A percentile compares a stretch with the other conserved stretches of the same genome.
phyloP scores from a whole-genome alignment of 2,329 filamentous ascomycete species.

The Paraphaeosphaeria sporulosa region DNA sequence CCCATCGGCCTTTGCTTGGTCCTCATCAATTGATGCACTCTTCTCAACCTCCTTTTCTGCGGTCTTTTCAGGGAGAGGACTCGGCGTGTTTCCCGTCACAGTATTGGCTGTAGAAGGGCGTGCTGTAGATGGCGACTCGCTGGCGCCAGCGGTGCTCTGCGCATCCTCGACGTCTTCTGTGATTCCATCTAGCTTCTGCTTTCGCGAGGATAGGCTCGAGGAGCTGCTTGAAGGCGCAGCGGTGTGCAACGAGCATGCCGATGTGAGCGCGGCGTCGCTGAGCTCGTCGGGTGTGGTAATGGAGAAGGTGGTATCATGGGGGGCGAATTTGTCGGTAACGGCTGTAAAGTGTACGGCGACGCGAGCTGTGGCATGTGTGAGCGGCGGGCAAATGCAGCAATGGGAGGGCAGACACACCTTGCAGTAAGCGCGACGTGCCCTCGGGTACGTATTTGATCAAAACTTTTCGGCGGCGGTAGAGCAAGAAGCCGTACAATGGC shows the following conservation, averaged over 20 bases:
- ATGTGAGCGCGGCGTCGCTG: conserved; percentile 85
- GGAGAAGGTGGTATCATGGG: conserved; percentile 84
- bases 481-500: conserved; percentile 89
- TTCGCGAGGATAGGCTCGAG: conserved; percentile 79
- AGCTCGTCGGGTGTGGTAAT: conserved; percentile 79
- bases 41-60: conserved; percentile 11
- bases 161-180: conserved; percentile 88
- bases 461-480: conserved; percentile 88
- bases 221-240: conserved; percentile 87
- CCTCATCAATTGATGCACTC: conserved; percentile 9
- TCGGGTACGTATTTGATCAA: conserved; percentile 93
- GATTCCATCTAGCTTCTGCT: conserved; percentile 85
- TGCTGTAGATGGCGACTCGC: conserved; percentile 24
- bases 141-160: conserved; percentile 44
- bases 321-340: conserved; percentile 73
- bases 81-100: conserved; percentile 34
- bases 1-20: conserved; percentile 22
- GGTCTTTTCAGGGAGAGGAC: conserved; percentile 20
- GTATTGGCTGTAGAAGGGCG: conserved; percentile 34
- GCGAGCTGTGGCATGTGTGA: conserved; percentile 68
- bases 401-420: conserved; percentile 69
- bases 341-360: conserved; percentile 74
- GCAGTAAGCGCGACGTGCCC: conserved; percentile 85
- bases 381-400: conserved; percentile 17
- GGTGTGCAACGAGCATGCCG: conserved; percentile 87